Base-by-base conservation (phyloP, 345 rosid species). In the Ricinus communis region DNA sequence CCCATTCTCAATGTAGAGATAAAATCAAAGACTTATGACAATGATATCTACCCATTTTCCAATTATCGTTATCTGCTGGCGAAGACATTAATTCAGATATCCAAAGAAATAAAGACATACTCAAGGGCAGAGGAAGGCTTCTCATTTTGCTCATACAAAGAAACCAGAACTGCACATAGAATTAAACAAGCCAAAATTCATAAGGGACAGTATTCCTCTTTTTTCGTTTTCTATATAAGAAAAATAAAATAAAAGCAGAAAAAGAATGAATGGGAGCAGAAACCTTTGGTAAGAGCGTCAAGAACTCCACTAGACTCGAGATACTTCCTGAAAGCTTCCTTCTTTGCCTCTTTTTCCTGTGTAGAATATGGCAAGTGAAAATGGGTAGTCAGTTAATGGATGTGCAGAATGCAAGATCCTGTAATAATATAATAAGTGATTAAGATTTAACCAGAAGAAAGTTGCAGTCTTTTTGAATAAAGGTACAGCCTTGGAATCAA, bases 311-410 rank as follows among this genome's bases (percentile, higher is more conserved):
- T 83, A 12, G 94, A 87, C 57, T 90, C 98, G 66, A 92, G 83
- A 72, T 89, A 90, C 82, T 90, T 95, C 83, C 94, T 87, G 62
- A 87, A 95, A 40, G 93, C 87, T 84, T 95, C 97, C 77, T 91
- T 94, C 85, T 94, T 91, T 0, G 83, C 93, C 53, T 94, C 97
- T 76, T 90, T 95, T 77, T 92, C 98, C 97, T 90, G 72, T n/a
- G 65, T 1, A 13, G 16, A 4, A 47, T 28, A 50, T 8, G 51
- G 0, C n/a, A 18, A 10, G 38, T 24, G 51, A 25, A 41, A 41
- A 69, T 40, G 60, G 66, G 66, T 19, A 27, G n/a, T 6, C 38
- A 33, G 14, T 21, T 19, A 19, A 15, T 18, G 14, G 24, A n/a
- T 40, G 18, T 19, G 22, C 50, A 56, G 36, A 58, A 19, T 31